Evolutionary conservation across 1,284 basidiomycete genomes (phyloP).

Genomic region (Stereum hirsutum): DNA sequence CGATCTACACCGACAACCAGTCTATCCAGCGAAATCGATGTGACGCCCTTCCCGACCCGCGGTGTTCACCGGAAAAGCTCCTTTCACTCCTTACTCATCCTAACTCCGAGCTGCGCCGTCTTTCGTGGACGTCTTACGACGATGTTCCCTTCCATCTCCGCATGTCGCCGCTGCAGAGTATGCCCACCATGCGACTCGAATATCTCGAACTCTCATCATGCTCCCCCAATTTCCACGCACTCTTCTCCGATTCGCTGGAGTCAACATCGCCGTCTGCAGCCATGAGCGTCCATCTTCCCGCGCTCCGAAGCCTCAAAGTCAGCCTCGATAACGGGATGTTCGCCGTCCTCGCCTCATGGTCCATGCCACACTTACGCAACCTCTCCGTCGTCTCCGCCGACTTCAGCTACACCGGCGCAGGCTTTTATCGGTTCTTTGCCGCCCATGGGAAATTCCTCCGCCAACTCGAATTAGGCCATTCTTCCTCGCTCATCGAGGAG

Average conservation of each 20-base stretch:
- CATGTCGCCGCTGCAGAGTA: constrained; percentile 42
- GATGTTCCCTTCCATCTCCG: constrained; percentile 50
- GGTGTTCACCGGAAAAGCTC: constrained; percentile 41
- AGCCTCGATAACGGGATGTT: constrained; percentile 65
- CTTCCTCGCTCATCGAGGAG: constrained; percentile 52
- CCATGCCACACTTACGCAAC: constrained; percentile 50
- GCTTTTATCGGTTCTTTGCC: constrained; percentile 56
- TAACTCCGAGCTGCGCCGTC: constrained; percentile 37
- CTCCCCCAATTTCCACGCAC: constrained; percentile 17
- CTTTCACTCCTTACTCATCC: constrained; percentile 49
- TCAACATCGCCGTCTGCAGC: constrained; percentile 5
- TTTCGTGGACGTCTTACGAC: constrained; percentile 66
- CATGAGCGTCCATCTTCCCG: constrained; percentile 34
- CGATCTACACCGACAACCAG: constrained; percentile 53
- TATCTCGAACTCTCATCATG: constrained; percentile 50
- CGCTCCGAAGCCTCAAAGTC: constrained; percentile 54
- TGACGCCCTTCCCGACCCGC: constrained; percentile 32
- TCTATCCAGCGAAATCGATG: constrained; percentile 46
- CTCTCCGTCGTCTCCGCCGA: constrained; percentile 60
- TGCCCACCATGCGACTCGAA: constrained; percentile 36
- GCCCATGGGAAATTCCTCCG: constrained; percentile 49
- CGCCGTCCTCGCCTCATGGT: constrained; percentile 45
- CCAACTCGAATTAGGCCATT: constrained; percentile 66
- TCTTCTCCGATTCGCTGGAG: constrained; percentile 18
- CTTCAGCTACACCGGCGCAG: constrained; percentile 51